Percentiles rank a stretch among this genome's conserved stretches.
Conservation (phyloP, 2,329 filamentous ascomycete genomes). For the Nectriaceae sp. region DNA sequence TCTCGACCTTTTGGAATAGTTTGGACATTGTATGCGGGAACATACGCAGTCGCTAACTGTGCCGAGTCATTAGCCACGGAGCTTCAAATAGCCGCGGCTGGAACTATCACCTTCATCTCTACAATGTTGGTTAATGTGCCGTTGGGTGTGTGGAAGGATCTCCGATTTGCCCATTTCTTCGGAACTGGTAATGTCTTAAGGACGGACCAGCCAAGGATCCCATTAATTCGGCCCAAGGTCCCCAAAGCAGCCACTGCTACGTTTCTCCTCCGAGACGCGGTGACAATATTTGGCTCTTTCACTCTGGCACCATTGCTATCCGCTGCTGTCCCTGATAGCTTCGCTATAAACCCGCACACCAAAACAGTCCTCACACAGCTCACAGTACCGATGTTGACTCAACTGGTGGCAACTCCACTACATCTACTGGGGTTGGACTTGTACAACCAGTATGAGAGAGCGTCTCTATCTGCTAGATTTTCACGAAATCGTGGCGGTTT, state of each 20-base stretch:
- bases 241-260: conserved; percentile 27
- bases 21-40: conserved; percentile 32
- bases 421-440: conserved; percentile 31
- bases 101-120: conserved; percentile 27
- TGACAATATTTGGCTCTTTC: conserved; percentile 36
- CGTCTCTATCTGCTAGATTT: conserved; percentile 17
- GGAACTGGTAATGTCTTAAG: conserved; percentile 13
- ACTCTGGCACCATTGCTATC: conserved; percentile 30
- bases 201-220: neutral
- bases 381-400: conserved; percentile 32
- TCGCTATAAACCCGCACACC: conserved; percentile 23
- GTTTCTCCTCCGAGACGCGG: conserved; percentile 30
- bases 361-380: conserved; percentile 31
- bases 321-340: conserved; percentile 25
- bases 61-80: conserved; percentile 28
- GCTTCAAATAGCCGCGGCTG: conserved; percentile 25
- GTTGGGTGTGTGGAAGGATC: conserved; percentile 34
- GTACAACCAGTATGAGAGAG: conserved; percentile 14
- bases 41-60: conserved; percentile 30
- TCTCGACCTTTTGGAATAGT: conserved; percentile 28
- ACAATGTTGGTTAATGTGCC: conserved; percentile 35
- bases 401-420: conserved; percentile 32
- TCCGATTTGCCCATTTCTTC: conserved; percentile 32
- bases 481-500: conserved; percentile 25
- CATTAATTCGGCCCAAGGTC: conserved; percentile 13